Base-by-base conservation (phyloP, 2,329 filamentous ascomycete genomes). In the Claviceps fusiformis region DNA sequence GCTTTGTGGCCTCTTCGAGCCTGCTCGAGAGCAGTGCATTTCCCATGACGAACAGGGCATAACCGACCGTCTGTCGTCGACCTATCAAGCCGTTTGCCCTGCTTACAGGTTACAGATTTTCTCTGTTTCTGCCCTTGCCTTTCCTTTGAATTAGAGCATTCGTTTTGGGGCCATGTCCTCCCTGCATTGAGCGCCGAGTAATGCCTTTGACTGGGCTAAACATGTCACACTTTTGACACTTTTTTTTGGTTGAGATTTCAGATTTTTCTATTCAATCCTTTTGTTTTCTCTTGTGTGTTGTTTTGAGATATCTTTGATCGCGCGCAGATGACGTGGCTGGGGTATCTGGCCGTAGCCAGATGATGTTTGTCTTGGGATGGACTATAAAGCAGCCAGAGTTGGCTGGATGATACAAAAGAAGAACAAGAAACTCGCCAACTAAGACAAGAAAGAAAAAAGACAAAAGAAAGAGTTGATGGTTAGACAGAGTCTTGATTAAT, bases 1-100 rank as follows among this genome's bases (percentile, higher is more conserved):
- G 80, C 65, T 85, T 79, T 62, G 80, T 82, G 55, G 79, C 79
- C 11, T 77, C 79, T 48, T 77, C 72, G 62, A 82, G 79, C 64
- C 63, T 82, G 58, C 65, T 82, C 43, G 78, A 81, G 63, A 71
- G 71, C 59, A 67, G 71, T 47, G 71, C 69, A 15, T 77, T 77
- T 60, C 61, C 62, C 43, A 54, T 64, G 39, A 55, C 52, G 11
- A 59, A 56, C 41, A 54, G 56, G 13, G 51, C 47, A 4, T 59
- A 19, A 50, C 17, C 19, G n/a, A 15, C 44, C 8, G 5, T 19
- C 52, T 11, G 13, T 29, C 33, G 29, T 10, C 10, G 27, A 48
- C 29, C 27, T 2, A 24, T 24, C 24, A 24, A 24, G 24, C 24
- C 24, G 24, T 24, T 24, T 24, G 24, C 24, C 24, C 24, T 24